Evolutionary conservation across 352 stramenopile genomes (phyloP), one percentile per base, ranked within the genome.

Genomic region (Aphanomyces astaci): DNA sequence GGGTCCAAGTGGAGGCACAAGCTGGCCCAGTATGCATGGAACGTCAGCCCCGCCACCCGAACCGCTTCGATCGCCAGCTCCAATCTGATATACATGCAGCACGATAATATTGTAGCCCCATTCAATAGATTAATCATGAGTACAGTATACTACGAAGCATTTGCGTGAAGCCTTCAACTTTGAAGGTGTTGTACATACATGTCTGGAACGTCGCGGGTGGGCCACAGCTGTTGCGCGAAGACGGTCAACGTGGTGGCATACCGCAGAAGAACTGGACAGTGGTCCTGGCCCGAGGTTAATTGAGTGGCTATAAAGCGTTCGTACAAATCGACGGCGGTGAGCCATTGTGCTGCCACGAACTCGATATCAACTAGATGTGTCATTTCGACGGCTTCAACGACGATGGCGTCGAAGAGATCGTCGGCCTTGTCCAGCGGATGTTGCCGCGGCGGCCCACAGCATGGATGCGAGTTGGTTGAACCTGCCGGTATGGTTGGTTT

Each of bases 161-260:
- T 75, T n/a, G n/a, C n/a, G n/a, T n/a, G n/a, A n/a, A n/a, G n/a
- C n/a, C n/a, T n/a, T n/a, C n/a, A n/a, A n/a, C n/a, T n/a, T n/a
- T n/a, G n/a, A n/a, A n/a, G n/a, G n/a, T 43, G 36, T 4, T 4
- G 45, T 24, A 7, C 5, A 53, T 25, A 53, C 22, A 53, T 25
- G 22, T n/a, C 45, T 7, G 13, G 9, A 24, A 19, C 22, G 45
- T 53, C 45, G 13, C 22, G 45, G 19, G 7, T 4, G 51, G 1
- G 22, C 74, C 4, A 71, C 2, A 91, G 32, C 66, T 91, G 83
- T n/a, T 72, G 71, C 0, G 78, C 80, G 40, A 89, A 86, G 4
- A 89, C 75, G 45, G 75, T 87, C 10, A 92, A 62, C 0, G 84
- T 90, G 0, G 65, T 65, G 0, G 79, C 84, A 68, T 88, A 92